phyloP scores from a whole-genome alignment of 2,329 filamentous ascomycete genomes.

The Colletotrichum sojae region DNA sequence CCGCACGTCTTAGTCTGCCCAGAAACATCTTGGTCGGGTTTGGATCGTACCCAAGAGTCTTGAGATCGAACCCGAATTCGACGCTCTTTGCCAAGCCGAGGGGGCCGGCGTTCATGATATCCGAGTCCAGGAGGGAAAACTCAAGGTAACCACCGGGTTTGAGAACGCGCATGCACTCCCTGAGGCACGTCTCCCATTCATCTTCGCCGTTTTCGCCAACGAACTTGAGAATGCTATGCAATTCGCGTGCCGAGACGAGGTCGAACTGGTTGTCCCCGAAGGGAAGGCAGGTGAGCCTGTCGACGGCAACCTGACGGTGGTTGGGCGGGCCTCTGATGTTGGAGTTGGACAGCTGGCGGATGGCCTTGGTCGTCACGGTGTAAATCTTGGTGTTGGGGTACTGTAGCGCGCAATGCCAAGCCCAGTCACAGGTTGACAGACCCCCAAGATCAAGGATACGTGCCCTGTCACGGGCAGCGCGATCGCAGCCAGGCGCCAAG shows the following conservation, averaged over 20 bases:
- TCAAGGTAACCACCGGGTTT: constrained; percentile 95
- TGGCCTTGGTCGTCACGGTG: constrained; percentile 84
- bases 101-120: constrained; percentile 87
- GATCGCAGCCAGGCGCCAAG: constrained; percentile 59
- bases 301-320: constrained; percentile 85
- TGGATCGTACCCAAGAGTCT: constrained; percentile 91
- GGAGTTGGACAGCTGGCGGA: constrained; percentile 78
- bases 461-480: constrained; percentile 65
- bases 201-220: constrained; percentile 77
- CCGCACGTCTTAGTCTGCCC: constrained; percentile 78
- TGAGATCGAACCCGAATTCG: constrained; percentile 92
- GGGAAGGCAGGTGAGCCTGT: constrained; percentile 83
- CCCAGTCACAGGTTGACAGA: constrained; percentile 91
- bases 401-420: constrained; percentile 90
- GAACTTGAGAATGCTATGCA: constrained; percentile 87
- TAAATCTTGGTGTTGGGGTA: constrained; percentile 90
- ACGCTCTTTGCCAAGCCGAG: constrained; percentile 86
- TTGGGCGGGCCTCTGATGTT: constrained; percentile 88
- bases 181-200: constrained; percentile 89
- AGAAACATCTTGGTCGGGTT: constrained; percentile 87
- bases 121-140: constrained; percentile 90
- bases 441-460: constrained; percentile 90
- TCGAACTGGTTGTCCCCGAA: constrained; percentile 92
- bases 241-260: constrained; percentile 88
- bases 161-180: constrained; percentile 90